These are phyloP conservation scores for Davidsoniella virescens DNA, from an alignment of 2,329 filamentous ascomycete genomes.

Conservation along the genomic window DNA sequence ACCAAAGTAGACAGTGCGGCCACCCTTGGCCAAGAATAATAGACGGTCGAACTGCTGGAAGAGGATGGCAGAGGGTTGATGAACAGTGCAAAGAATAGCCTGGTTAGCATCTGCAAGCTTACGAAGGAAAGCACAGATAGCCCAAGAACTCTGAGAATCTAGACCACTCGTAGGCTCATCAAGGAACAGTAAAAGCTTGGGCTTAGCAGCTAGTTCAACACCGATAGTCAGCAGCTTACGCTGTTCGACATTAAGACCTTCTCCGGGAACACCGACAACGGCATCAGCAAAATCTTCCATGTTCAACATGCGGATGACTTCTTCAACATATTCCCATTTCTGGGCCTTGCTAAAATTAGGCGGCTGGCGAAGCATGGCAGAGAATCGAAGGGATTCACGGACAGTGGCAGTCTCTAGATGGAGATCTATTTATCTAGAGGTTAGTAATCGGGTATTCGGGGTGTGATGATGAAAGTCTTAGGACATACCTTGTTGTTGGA, in stretches of 20 bases:
- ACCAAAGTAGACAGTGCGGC: conserved; percentile 54
- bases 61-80: conserved; percentile 36
- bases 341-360: conserved; percentile 34
- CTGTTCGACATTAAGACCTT: conserved; percentile 45
- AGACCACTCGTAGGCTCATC: conserved; percentile 47
- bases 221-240: conserved; percentile 46
- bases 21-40: conserved; percentile 47
- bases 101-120: conserved; percentile 41
- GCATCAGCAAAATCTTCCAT: conserved; percentile 52
- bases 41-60: conserved; percentile 43
- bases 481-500: conserved; percentile 44
- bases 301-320: conserved; percentile 48
- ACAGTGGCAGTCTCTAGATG: conserved; percentile 40
- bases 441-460: conserved; percentile 11
- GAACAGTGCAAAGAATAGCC: conserved; percentile 38
- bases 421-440: conserved; percentile 26
- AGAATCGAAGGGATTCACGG: conserved; percentile 37
- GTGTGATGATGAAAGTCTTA: not conserved
- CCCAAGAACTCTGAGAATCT: conserved; percentile 47
- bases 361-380: conserved; percentile 41
- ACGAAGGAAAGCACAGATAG: conserved; percentile 44
- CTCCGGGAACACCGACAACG: conserved; percentile 45
- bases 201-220: conserved; percentile 41
- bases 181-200: conserved; percentile 42
- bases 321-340: conserved; percentile 45